Evolutionary conservation across 768 basidiomycete species (phyloP).

Genomic region (Lentinula raphanica): DNA sequence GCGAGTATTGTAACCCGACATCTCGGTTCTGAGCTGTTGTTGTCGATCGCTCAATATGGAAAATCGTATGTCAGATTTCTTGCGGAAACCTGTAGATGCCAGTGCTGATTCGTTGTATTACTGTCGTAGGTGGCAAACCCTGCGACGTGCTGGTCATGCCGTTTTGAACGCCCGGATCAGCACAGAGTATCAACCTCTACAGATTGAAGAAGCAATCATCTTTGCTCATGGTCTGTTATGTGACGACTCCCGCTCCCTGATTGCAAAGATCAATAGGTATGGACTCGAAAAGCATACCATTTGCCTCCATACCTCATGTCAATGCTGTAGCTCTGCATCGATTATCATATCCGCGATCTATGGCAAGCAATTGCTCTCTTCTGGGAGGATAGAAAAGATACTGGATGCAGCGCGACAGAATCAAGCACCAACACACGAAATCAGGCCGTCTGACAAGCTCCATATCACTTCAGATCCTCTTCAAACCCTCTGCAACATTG

Average conservation of each 20-base stretch:
- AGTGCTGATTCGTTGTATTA: too few relatives aligned
- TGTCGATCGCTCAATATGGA: too few relatives aligned
- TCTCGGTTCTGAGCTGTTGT: too few relatives aligned
- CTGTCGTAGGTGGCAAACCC: constrained; percentile 2
- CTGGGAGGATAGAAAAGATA: too few relatives aligned
- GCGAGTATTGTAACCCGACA: too few relatives aligned
- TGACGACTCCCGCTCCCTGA: background rate
- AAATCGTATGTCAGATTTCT: too few relatives aligned
- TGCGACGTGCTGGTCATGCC: background rate
- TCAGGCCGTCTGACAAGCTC: background rate
- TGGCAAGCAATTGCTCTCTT: constrained; percentile 12
- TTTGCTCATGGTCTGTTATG: background rate
- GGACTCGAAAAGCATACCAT: too few relatives aligned
- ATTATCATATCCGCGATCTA: background rate
- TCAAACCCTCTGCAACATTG: background rate
- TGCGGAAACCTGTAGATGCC: too few relatives aligned
- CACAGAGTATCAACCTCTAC: background rate
- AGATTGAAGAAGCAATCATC: background rate
- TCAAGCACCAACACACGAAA: background rate
- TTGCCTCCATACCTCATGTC: background rate
- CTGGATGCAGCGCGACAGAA: too few relatives aligned
- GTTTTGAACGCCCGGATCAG: background rate
- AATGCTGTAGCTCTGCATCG: background rate
- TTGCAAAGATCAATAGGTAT: background rate
- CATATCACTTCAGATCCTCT: background rate